These are phyloP conservation scores for Perkinsus olseni DNA, from an alignment of 169 alveolate genomes.

Conservation along the genomic window DNA sequence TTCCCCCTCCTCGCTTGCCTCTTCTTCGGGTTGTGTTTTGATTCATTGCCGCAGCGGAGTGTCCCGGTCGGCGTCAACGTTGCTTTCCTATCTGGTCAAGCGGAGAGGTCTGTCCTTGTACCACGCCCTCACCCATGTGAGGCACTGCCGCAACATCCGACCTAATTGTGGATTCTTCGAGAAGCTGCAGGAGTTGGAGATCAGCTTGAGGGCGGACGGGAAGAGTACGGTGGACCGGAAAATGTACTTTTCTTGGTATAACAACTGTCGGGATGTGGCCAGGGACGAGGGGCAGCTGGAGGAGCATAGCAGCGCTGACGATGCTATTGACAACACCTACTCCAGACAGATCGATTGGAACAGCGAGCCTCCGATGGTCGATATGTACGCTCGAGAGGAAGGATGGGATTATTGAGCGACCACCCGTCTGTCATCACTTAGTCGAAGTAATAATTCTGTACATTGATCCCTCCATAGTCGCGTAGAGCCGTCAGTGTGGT, in stretches of 20 bases:
- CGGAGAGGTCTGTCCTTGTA: not conserved
- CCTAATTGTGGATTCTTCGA: not conserved
- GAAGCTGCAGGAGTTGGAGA: not conserved
- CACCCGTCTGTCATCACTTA: not conserved
- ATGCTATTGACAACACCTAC: not conserved
- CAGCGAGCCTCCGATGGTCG: not conserved
- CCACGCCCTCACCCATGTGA: not conserved
- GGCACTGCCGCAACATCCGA: not conserved
- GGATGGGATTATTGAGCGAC: not conserved
- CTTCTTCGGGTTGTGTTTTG: not conserved
- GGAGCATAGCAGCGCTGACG: not conserved
- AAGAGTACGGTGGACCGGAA: not conserved
- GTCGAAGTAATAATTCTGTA: not conserved
- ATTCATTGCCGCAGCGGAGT: not conserved
- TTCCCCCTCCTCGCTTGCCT: not conserved
- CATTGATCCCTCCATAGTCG: no score
- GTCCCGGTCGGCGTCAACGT: not conserved
- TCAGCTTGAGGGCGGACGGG: not conserved
- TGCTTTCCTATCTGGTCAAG: not conserved
- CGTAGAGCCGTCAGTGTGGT: no score
- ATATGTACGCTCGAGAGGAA: not conserved
- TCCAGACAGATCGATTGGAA: not conserved
- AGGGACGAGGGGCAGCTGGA: not conserved
- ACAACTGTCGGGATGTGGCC: not conserved
- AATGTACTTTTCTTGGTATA: not conserved